Base-by-base conservation (phyloP, 805 yeast species). In the Jamesozyma lodderae region DNA sequence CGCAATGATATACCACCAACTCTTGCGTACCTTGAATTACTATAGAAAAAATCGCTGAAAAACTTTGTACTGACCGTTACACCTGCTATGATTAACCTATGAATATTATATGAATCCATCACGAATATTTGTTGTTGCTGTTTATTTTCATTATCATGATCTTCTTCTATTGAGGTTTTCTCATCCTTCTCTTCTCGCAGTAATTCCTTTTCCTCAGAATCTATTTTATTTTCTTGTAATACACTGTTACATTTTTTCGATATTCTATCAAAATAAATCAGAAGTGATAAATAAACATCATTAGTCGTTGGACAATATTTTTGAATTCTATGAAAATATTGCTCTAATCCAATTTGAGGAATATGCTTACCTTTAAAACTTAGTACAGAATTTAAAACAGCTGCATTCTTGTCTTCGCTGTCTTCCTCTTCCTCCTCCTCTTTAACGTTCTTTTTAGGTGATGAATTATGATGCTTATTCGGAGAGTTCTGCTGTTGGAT, bases 301-400 rank as follows among this genome's bases (percentile, higher is more conserved):
- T 90, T 90, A 2, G 98, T 88, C n/a, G 92, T 92, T 0, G 99
- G 97, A 60, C 99, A 92, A 63, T 92, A 92, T 62, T 90, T 90
- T 57, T 90, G 74, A 21, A 92, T 90, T 55, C 98, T 77, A 31
- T 85, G 74, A 42, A 92, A 69, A 57, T 92, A 92, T 16, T 94
- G 92, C 52, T 86, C 87, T 34, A 92, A 70, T 10, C 88, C 76
- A 38, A 92, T 92, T n/a, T 94, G 95, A 1, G 98, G 98, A 8
- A 92, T 80, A 55, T 90, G 94, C 41, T 94, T 79, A 14, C 98
- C 98, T 60, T 87, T 95, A 59, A 92, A 92, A 33, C 95, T 92
- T 41, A 90, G 65, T 4, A 90, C 84, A 43, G 58, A 48, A 22
- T 46, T 38, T 18, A 46, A 24, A 17, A 41, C 37, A 26, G 26